Evolutionary conservation across 495 filamentous ascomycete species (phyloP).

Genomic region (Xylaria scruposa): DNA sequence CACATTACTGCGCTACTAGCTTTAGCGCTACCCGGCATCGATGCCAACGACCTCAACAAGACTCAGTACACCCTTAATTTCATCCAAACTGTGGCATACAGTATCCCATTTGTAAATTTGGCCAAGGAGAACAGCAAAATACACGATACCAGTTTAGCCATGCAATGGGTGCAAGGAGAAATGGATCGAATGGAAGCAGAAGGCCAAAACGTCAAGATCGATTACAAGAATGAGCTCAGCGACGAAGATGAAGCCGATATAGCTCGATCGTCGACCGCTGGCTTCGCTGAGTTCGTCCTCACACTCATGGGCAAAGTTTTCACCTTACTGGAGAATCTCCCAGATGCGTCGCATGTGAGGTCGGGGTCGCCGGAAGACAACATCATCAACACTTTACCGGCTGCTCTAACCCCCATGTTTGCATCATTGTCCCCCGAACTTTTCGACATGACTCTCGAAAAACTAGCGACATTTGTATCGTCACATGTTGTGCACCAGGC

Average conservation of each 20-base stretch:
- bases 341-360: slow-evolving; percentile 83
- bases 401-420: slow-evolving; percentile 88
- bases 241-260: slow-evolving; percentile 90
- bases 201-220: slow-evolving; percentile 79
- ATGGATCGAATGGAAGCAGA: slow-evolving; percentile 92
- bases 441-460: slow-evolving; percentile 88
- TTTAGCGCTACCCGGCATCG: slow-evolving; percentile 91
- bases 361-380: slow-evolving; percentile 95
- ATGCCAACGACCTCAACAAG: slow-evolving; percentile 97
- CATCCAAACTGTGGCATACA: slow-evolving; percentile 93
- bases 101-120: slow-evolving; percentile 87
- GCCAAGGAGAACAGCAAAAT: slow-evolving; percentile 72
- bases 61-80: slow-evolving; percentile 92
- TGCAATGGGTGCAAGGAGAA: slow-evolving; percentile 92
- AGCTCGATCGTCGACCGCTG: slow-evolving; percentile 93
- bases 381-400: slow-evolving; percentile 93
- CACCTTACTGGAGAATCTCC: slow-evolving; percentile 91
- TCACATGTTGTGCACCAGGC: slow-evolving; percentile 98
- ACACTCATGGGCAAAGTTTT: slow-evolving; percentile 93
- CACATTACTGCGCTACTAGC: slow-evolving; percentile 93
- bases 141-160: slow-evolving; percentile 78
- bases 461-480: slow-evolving; percentile 90
- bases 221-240: slow-evolving; percentile 81
- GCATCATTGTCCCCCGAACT: slow-evolving; percentile 91
- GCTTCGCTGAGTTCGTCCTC: slow-evolving; percentile 88